Conservation (phyloP, 352 stramenopile genomes). For the Phytopythium delawarense region DNA sequence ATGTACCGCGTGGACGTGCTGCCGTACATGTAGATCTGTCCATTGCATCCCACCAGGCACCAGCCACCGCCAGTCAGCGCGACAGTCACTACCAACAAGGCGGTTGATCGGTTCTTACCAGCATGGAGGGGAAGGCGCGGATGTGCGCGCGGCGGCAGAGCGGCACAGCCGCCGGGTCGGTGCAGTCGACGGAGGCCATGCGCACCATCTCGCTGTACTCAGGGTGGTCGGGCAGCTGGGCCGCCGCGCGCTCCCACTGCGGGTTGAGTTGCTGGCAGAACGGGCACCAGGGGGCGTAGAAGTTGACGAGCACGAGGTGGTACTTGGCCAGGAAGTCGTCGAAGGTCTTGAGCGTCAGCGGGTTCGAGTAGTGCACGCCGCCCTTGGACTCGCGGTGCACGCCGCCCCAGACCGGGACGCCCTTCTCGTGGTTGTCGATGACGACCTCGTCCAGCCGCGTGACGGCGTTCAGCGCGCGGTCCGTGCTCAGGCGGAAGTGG, state of each 20-base stretch:
- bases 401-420: constrained; percentile 60
- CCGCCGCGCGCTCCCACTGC: constrained; percentile 69
- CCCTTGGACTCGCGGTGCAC: constrained; percentile 40
- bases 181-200: constrained; percentile 82
- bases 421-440: constrained; percentile 59
- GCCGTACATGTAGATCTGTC: constrained; percentile 81
- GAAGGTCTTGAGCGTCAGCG: constrained; percentile 60
- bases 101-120: constrained; percentile 15
- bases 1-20: constrained; percentile 74
- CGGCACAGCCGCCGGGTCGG: constrained; percentile 47
- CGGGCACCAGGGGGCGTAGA: constrained; percentile 79
- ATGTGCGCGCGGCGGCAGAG: constrained; percentile 73
- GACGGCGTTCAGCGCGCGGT: constrained; percentile 21
- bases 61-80: background rate
- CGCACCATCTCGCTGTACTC: constrained; percentile 76
- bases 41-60: background rate
- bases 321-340: constrained; percentile 82
- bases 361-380: constrained; percentile 70
- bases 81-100: too few relatives aligned
- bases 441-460: constrained; percentile 63
- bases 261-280: constrained; percentile 74
- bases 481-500: constrained; percentile 56
- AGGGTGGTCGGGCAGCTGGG: constrained; percentile 64
- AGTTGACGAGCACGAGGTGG: constrained; percentile 83
- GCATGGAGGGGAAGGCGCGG: constrained; percentile 78